Conservation (phyloP, 495 filamentous ascomycete species). For the Daldinia bambusicola region DNA sequence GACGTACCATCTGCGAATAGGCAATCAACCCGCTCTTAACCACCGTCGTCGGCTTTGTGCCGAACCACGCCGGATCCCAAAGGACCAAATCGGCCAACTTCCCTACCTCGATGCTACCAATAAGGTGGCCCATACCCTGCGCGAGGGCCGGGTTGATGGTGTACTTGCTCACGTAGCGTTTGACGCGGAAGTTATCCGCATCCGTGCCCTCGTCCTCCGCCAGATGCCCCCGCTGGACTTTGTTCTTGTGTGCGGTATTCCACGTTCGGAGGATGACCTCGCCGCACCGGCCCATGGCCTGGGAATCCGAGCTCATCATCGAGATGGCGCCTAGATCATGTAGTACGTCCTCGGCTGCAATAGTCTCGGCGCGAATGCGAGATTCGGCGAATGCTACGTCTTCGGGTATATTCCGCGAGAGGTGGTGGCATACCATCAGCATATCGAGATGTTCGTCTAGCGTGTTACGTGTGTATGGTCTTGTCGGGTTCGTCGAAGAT, state of each 20-base stretch:
- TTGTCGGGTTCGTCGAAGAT: slow-evolving; percentile 90
- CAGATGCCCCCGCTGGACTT: slow-evolving; percentile 81
- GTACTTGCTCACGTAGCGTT: slow-evolving; percentile 95
- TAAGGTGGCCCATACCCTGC: slow-evolving; percentile 90
- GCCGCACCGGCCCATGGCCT: slow-evolving; percentile 97
- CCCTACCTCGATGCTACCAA: slow-evolving; percentile 88
- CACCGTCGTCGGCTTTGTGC: slow-evolving; percentile 83
- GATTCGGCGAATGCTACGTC: slow-evolving; percentile 97
- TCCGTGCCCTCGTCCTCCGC: slow-evolving; percentile 81
- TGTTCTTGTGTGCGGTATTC: slow-evolving; percentile 99
- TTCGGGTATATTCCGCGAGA: slow-evolving; percentile 91
- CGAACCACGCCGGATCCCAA: slow-evolving; percentile 89
- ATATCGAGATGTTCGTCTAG: slow-evolving; percentile 98
- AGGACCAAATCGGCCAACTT: slow-evolving; percentile 93
- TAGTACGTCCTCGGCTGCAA: slow-evolving; percentile 96
- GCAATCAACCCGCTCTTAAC: slow-evolving; percentile 93
- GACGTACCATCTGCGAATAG: slow-evolving; percentile 81
- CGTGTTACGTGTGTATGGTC: slow-evolving; percentile 92
- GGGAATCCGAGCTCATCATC: slow-evolving; percentile 98
- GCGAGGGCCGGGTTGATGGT: slow-evolving; percentile 96
- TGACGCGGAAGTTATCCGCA: slow-evolving; percentile 93
- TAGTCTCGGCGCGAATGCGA: slow-evolving; percentile 94
- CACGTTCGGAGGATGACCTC: slow-evolving; percentile 95
- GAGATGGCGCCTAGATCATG: slow-evolving; percentile 96
- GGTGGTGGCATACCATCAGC: slow-evolving; percentile 98